A percentile compares a stretch with the other conserved stretches of the same genome.
phyloP scores from a whole-genome alignment of 345 rosid genomes.

The Cardamine chenopodiifolia region DNA sequence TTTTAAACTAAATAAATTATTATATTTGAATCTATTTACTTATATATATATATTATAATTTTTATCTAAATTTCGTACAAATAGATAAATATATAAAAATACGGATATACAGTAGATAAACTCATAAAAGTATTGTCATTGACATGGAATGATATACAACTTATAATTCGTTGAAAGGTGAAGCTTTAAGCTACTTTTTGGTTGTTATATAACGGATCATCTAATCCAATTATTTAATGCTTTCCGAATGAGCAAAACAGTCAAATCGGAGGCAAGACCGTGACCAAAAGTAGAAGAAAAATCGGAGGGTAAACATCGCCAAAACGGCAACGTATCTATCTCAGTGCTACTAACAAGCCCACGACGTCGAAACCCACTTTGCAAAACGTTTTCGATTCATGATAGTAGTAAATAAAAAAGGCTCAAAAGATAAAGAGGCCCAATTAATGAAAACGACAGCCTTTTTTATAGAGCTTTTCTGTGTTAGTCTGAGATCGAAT shows the following conservation, averaged over 20 bases:
- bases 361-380: background rate
- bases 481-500: conserved; percentile 11
- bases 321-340: too few species aligned
- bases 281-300: too few species aligned
- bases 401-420: background rate
- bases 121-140: background rate
- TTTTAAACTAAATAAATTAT: too few species aligned
- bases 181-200: conserved; percentile 23
- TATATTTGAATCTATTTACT: too few species aligned
- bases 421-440: background rate
- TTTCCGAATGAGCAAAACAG: background rate
- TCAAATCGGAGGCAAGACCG: background rate
- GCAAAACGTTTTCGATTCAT: background rate
- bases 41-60: too few species aligned
- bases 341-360: too few species aligned
- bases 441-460: background rate
- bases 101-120: background rate
- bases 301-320: too few species aligned
- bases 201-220: conserved; percentile 35
- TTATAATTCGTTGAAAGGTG: conserved; percentile 8
- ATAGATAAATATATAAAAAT: background rate
- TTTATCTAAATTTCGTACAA: too few species aligned
- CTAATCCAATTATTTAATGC: conserved; percentile 18
- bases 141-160: background rate
- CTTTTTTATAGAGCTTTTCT: background rate